phyloP scores from a whole-genome alignment of 2,329 filamentous ascomycete genomes.

The Monosporascus sp. region DNA sequence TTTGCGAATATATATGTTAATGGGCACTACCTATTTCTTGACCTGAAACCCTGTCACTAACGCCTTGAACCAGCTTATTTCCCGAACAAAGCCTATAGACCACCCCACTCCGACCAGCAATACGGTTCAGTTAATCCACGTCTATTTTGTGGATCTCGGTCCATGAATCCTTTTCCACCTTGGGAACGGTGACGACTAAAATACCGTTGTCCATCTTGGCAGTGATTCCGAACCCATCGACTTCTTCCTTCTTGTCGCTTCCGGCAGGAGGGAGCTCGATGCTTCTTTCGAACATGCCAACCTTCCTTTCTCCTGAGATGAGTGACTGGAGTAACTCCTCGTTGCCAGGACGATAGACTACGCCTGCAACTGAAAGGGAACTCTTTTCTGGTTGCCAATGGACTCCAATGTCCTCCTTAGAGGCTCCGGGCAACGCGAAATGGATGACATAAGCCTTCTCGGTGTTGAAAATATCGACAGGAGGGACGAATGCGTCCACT shows the following conservation, averaged over 20 bases:
- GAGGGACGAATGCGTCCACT: slow-evolving; percentile 50
- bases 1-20: no score
- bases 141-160: slow-evolving; percentile 59
- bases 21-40: no score
- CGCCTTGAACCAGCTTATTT: no score
- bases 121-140: slow-evolving; percentile 37
- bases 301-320: slow-evolving; percentile 59
- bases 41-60: no score
- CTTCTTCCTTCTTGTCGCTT: slow-evolving; percentile 43
- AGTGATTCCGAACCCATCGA: slow-evolving; percentile 63
- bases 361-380: slow-evolving; percentile 62
- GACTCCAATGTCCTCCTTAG: slow-evolving; percentile 72
- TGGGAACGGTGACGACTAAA: slow-evolving; percentile 70
- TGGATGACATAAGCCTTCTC: slow-evolving; percentile 62
- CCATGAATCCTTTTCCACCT: slow-evolving; percentile 57
- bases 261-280: slow-evolving; percentile 52
- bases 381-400: slow-evolving; percentile 68
- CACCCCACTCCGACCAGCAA: neutral
- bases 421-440: slow-evolving; percentile 70
- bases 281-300: slow-evolving; percentile 69
- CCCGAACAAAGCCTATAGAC: neutral
- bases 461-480: slow-evolving; percentile 73
- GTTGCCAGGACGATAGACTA: slow-evolving; percentile 67
- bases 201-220: slow-evolving; percentile 78
- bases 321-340: slow-evolving; percentile 63